Base-by-base conservation (phyloP, 208 protist species). In the Herpetomonas muscarum region DNA sequence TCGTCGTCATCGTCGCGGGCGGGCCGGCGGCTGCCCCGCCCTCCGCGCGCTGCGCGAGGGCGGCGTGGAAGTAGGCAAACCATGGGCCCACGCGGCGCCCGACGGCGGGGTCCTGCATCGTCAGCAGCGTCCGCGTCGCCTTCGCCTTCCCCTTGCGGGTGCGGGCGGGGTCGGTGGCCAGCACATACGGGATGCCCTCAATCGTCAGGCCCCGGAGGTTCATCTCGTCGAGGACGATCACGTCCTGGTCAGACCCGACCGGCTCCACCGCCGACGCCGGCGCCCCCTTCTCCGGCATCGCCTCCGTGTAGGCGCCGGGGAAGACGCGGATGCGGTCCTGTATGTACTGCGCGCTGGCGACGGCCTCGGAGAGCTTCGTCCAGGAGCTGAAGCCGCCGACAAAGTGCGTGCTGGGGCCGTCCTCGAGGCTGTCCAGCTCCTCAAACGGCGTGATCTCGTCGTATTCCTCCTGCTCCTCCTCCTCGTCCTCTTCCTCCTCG, bases 271-370 rank as follows among this genome's bases (percentile, higher is more conserved):
- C 41, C 15, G 9, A 9, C 15, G 5, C 15, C 5, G 10, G 10
- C 15, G 41, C 15, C 22, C 15, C 19, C 41, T 24, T 12, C 28
- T 31, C 25, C 30, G 10, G 10, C 44, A 41, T 7, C 44, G 61
- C 21, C 17, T 62, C 60, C 25, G 57, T 39, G 67, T 91, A 90
- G 13, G 75, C 25, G 25, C 81, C 80, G 17, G 83, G 79, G 56
- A 89, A 94, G 13, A 91, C 76, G 26, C 87, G 68, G 6, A 94
- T 62, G 31, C 76, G 51, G 45, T 94, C 87, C 42, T 90, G 68
- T 34, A 73, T 63, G 71, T 90, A 94, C 45, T 64, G 60, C 25
- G 81, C 67, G 1, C 39, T 30, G 21, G 39, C 39, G 22, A 92
- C 52, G 1, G 74, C 77, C 51, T 82, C 73, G 12, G 75, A 73